These are phyloP conservation scores for Ganoderma lingzhi DNA, from an alignment of 1,284 basidiomycete species.

Conservation along the genomic window DNA sequence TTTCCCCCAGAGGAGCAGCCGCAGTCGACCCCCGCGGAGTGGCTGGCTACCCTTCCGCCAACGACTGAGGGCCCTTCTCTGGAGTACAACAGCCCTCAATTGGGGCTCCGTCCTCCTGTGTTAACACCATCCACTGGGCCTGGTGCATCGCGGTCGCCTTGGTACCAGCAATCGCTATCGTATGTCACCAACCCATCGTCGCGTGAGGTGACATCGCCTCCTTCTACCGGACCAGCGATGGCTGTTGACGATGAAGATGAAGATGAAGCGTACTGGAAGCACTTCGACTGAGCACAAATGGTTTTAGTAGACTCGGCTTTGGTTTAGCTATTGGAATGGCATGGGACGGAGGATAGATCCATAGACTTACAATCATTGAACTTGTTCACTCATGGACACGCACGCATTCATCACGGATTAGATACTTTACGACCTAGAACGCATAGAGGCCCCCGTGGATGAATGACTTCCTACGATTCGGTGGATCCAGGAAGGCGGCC, in stretches of 20 bases:
- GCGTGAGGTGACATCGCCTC: conserved; percentile 10
- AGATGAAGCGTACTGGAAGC: not conserved
- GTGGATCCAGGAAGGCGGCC: too few relatives aligned
- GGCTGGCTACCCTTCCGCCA: not conserved
- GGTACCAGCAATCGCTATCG: conserved; percentile 21
- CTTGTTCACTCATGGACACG: not conserved
- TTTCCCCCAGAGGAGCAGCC: conserved; percentile 31
- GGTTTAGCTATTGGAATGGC: not conserved
- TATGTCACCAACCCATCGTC: conserved; percentile 8
- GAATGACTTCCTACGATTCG: too few relatives aligned
- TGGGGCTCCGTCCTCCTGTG: not conserved
- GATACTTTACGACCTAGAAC: not conserved
- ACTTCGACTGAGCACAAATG: not conserved
- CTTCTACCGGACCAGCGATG: not conserved
- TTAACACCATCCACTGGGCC: not conserved
- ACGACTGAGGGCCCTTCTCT: not conserved
- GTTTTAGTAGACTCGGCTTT: not conserved
- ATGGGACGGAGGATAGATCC: not conserved
- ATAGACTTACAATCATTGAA: not conserved
- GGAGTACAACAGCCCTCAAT: not conserved
- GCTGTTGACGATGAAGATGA: not conserved
- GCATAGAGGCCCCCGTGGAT: too few relatives aligned
- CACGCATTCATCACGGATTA: not conserved
- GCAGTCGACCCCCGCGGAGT: conserved; percentile 12
- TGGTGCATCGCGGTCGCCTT: not conserved